Base-by-base conservation (phyloP, 1,139 yeast genomes). In the Pichia norvegensis region DNA sequence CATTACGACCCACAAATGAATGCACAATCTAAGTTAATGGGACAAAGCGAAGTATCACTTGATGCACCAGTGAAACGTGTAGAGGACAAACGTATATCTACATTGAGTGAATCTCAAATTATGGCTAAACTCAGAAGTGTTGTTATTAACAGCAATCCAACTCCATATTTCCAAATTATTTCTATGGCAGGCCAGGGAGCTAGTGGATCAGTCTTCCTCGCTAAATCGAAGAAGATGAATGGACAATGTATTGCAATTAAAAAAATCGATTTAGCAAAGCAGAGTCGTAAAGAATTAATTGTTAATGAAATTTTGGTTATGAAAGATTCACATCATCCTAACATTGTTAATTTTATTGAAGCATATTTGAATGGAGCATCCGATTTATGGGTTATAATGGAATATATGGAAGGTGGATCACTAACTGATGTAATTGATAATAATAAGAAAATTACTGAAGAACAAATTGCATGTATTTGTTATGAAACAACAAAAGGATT, bases 161-260 rank as follows among this genome's bases (percentile, higher is more conserved):
- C 85, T 7, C 84, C 88, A 31, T 74, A 81, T 48, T 94, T 87
- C 67, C 85, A 83, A 60, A 85, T 87, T 67, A 75, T 92, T 56
- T 94, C 86, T 64, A 88, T 88, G 61, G 95, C 97, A 3, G 99
- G 99, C n/a, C 98, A 94, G 68, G 99, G 99, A 58, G 99, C 98
- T 1, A 81, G 92, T 51, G 99, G 99, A 17, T 85, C 92, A 1
- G 99, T 94, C 21, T 94, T 86, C 60, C 74, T 92, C 46, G 98
- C 97, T 0, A 79, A 81, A 57, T 78, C 87, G 35, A 66, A 80
- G 49, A 67, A 72, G 47, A 50, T 79, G 66, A 63, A 68, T 29
- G 75, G 74, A 25, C 66, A 66, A 50, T 71, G 70, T 52, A 85
- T 83, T 42, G 99, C 99, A 11, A 87, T 92, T 54, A 92, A 92